These are phyloP conservation scores for Glycine soja DNA, from an alignment of 306 rosid genomes.

Conservation along the genomic window DNA sequence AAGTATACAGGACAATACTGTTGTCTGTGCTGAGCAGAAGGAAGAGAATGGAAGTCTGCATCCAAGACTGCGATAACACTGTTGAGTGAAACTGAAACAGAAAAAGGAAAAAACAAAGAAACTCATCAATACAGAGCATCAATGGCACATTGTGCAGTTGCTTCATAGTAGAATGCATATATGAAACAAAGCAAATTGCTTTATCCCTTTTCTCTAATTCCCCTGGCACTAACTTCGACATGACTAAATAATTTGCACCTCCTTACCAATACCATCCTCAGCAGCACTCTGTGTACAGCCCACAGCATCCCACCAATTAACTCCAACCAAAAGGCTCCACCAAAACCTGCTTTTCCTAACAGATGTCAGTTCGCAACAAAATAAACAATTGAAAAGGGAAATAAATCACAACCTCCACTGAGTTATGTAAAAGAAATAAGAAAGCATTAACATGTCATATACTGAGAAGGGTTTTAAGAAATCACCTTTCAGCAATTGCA, in stretches of 20 bases:
- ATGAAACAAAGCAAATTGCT: constrained; percentile 33
- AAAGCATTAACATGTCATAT: constrained; percentile 6
- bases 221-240: constrained; percentile 25
- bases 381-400: constrained; percentile 32
- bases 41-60: constrained; percentile 98
- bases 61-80: constrained; percentile 96
- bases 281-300: constrained; percentile 99
- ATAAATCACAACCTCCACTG: constrained; percentile 35
- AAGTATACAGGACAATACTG: constrained; percentile 93
- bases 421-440: constrained; percentile 25
- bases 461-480: constrained; percentile 31
- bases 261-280: constrained; percentile 95
- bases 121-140: constrained; percentile 32
- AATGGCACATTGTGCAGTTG: constrained; percentile 22
- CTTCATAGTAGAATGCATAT: constrained; percentile 25
- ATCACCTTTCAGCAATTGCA: constrained; percentile 96
- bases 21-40: constrained; percentile 90
- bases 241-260: constrained; percentile 40
- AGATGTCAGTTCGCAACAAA: constrained; percentile 48
- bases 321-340: constrained; percentile 99
- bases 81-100: constrained; percentile 81
- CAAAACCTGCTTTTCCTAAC: constrained; percentile 76
- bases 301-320: constrained; percentile 99
- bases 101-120: constrained; percentile 24
- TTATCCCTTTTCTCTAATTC: constrained; percentile 15